These are phyloP conservation scores for Kwoniella sp. DNA, from an alignment of 768 basidiomycete species.

Conservation along the genomic window DNA sequence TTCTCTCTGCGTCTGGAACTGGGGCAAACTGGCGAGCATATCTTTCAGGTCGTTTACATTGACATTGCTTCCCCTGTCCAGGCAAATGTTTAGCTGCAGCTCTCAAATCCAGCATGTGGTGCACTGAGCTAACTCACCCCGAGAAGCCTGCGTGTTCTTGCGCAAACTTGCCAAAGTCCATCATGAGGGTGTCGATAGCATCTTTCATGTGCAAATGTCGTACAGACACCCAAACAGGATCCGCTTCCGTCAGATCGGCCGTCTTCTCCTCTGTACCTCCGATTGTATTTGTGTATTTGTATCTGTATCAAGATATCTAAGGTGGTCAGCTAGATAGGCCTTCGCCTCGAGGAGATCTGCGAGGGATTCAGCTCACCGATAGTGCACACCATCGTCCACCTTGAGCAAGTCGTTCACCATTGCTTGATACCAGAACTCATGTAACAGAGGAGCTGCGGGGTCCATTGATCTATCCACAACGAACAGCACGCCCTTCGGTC, in stretches of 20 bases:
- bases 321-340: too few species aligned
- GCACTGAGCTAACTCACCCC: slow-evolving; percentile 61
- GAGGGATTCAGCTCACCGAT: slow-evolving; percentile 65
- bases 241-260: slow-evolving; percentile 79
- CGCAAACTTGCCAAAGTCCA: slow-evolving; percentile 91
- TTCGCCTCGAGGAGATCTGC: too few species aligned
- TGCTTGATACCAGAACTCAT: slow-evolving; percentile 99
- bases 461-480: slow-evolving; percentile 98
- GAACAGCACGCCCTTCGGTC: slow-evolving; percentile 78
- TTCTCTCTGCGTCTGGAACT: slow-evolving; percentile 92
- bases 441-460: slow-evolving; percentile 80
- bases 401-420: slow-evolving; percentile 95
- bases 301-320: slow-evolving; percentile 61
- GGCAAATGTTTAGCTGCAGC: slow-evolving; percentile 9
- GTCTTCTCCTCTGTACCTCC: slow-evolving; percentile 87
- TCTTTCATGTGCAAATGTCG: slow-evolving; percentile 99
- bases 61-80: slow-evolving; percentile 70
- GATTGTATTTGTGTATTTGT: slow-evolving; percentile 84
- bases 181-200: slow-evolving; percentile 94
- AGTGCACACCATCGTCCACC: slow-evolving; percentile 80
- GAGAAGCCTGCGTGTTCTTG: slow-evolving; percentile 93
- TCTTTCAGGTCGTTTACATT: slow-evolving; percentile 98
- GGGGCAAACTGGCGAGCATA: slow-evolving; percentile 91
- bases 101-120: too few species aligned
- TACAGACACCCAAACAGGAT: slow-evolving; percentile 86